A percentile compares a stretch with the other conserved stretches of the same genome.
These are phyloP conservation scores for Zopfia rhizophila DNA, from an alignment of 2,329 filamentous ascomycete species.

Conservation along the genomic window DNA sequence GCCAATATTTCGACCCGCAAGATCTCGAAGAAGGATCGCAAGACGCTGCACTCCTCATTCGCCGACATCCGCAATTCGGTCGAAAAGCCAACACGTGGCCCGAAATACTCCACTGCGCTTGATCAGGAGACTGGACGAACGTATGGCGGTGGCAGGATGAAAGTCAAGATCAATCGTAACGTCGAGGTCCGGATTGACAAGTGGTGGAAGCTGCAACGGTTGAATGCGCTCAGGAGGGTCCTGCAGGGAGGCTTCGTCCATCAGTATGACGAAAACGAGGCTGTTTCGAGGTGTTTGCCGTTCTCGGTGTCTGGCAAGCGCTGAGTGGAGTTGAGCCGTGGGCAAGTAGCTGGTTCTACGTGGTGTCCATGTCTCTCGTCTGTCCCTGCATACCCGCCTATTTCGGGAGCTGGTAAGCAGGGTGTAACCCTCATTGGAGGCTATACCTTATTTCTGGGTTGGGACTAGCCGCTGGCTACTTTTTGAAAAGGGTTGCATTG, in stretches of 20 bases:
- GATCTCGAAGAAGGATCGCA: slow-evolving; percentile 74
- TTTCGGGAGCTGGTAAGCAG: too few relatives aligned
- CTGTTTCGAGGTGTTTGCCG: slow-evolving; percentile 44
- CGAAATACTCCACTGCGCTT: slow-evolving; percentile 72
- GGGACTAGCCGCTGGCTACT: too few relatives aligned
- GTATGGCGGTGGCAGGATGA: slow-evolving; percentile 69
- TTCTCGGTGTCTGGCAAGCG: slow-evolving; percentile 38
- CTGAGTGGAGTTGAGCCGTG: slow-evolving; percentile 10
- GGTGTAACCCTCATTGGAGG: too few relatives aligned
- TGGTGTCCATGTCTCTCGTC: not conserved
- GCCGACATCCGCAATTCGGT: slow-evolving; percentile 73
- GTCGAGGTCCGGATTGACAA: slow-evolving; percentile 73
- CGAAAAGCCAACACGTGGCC: slow-evolving; percentile 73
- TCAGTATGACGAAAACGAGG: slow-evolving; percentile 51
- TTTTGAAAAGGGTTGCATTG: too few relatives aligned
- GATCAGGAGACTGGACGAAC: slow-evolving; percentile 68
- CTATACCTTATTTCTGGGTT: too few relatives aligned
- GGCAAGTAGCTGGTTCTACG: not conserved
- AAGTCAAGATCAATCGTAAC: slow-evolving; percentile 67
- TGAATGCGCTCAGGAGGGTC: slow-evolving; percentile 69
- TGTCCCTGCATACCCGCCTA: not conserved
- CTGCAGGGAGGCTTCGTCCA: slow-evolving; percentile 59
- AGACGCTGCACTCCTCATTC: slow-evolving; percentile 73
- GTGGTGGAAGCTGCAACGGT: slow-evolving; percentile 77
- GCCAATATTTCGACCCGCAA: slow-evolving; percentile 69